Conservation (phyloP, 768 basidiomycete species). For the Phlegmacium glaucopus region DNA sequence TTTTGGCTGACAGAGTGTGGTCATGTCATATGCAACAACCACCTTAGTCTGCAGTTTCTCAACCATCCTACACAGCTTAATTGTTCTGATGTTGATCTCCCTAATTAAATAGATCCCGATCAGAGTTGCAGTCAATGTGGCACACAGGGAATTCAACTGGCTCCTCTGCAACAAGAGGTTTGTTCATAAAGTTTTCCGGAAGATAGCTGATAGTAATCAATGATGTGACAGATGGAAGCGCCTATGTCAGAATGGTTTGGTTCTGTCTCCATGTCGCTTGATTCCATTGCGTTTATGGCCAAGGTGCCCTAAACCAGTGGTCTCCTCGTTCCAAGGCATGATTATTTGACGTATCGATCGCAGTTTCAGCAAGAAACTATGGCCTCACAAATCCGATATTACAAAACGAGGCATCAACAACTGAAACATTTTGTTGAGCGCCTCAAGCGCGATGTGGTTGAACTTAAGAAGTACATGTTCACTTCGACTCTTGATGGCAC, state of each 20-base stretch:
- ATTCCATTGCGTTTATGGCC: slow-evolving; percentile 60
- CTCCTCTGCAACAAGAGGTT: slow-evolving; percentile 74
- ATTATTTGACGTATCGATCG: slow-evolving; percentile 1
- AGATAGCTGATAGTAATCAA: background rate
- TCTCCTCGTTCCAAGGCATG: background rate
- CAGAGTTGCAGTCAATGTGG: slow-evolving; percentile 76
- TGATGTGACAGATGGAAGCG: slow-evolving; percentile 55
- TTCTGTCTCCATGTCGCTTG: slow-evolving; percentile 56
- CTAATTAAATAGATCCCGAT: slow-evolving; percentile 50
- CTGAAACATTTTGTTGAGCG: slow-evolving; percentile 51
- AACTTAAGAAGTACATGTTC: slow-evolving; percentile 52
- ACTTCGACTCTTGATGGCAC: slow-evolving; percentile 7
- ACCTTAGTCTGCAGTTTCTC: slow-evolving; percentile 59
- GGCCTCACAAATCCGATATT: slow-evolving; percentile 62
- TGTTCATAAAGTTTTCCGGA: slow-evolving; percentile 14
- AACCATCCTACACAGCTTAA: background rate
- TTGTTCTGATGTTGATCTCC: background rate
- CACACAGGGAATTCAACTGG: slow-evolving; percentile 57
- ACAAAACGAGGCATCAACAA: slow-evolving; percentile 55
- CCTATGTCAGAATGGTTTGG: slow-evolving; percentile 86
- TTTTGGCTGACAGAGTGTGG: slow-evolving; percentile 92
- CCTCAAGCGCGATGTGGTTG: slow-evolving; percentile 45
- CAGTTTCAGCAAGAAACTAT: slow-evolving; percentile 82
- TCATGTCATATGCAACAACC: slow-evolving; percentile 81
- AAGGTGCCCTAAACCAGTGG: slow-evolving; percentile 42